Evolutionary conservation across 192 early-diverging fungal species (phyloP).

Genomic region (Kickxella alabastrina): DNA sequence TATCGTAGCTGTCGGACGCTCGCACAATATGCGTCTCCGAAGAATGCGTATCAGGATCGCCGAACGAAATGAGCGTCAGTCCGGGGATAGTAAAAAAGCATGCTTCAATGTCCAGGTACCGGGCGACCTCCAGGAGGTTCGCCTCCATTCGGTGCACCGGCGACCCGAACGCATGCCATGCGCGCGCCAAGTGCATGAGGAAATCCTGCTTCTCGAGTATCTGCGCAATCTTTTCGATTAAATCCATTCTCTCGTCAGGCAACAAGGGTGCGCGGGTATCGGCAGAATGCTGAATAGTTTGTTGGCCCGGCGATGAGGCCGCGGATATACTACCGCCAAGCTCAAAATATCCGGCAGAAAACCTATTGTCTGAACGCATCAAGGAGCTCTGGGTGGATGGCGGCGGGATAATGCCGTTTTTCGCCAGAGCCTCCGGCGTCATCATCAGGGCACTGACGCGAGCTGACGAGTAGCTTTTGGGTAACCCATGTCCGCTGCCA

Average conservation of each 20-base stretch:
- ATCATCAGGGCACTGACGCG: slow-evolving; percentile 30
- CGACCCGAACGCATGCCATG: slow-evolving; percentile 59
- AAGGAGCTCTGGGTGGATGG: slow-evolving; percentile 28
- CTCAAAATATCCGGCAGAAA: slow-evolving; percentile 19
- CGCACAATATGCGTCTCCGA: slow-evolving; percentile 69
- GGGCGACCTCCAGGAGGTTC: slow-evolving; percentile 54
- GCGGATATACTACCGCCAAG: too few species aligned
- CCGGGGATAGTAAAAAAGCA: slow-evolving; percentile 64
- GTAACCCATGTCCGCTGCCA: background rate
- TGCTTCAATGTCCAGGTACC: slow-evolving; percentile 55
- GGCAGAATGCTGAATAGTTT: background rate
- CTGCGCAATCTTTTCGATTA: slow-evolving; percentile 52
- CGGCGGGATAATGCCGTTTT: slow-evolving; percentile 31
- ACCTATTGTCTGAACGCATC: slow-evolving; percentile 8
- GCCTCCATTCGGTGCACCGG: slow-evolving; percentile 62
- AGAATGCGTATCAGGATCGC: slow-evolving; percentile 63
- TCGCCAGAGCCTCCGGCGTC: slow-evolving; percentile 29
- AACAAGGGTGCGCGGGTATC: background rate
- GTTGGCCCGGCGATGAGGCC: background rate
- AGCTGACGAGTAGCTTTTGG: slow-evolving; percentile 18
- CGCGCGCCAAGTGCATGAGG: slow-evolving; percentile 56
- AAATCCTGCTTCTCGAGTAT: slow-evolving; percentile 63
- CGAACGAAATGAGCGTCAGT: slow-evolving; percentile 61
- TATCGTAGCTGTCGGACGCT: slow-evolving; percentile 55
- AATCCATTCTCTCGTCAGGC: slow-evolving; percentile 11